Evolutionary conservation across 306 rosid species (phyloP).

Genomic region (Urtica urens): DNA sequence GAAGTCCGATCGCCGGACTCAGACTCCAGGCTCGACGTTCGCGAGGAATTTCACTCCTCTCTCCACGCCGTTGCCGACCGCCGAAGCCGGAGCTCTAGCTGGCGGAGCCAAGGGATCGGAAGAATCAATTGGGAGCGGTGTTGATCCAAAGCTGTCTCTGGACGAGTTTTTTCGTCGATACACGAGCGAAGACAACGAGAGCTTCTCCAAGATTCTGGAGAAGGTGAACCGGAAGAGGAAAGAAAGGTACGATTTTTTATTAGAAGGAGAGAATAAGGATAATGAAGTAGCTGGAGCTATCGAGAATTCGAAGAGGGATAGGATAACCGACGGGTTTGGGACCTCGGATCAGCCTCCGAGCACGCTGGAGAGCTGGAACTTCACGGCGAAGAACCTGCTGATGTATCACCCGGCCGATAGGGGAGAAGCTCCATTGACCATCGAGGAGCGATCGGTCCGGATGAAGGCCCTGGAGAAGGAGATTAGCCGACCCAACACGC

Average conservation of each 20-base stretch:
- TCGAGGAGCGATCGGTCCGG: constrained; percentile 60
- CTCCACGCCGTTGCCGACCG: constrained; percentile 40
- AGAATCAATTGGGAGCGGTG: constrained; percentile 16
- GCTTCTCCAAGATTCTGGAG: constrained; percentile 69
- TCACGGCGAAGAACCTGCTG: constrained; percentile 64
- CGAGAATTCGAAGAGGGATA: constrained; percentile 73
- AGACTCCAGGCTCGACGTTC: constrained; percentile 82
- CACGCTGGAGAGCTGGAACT: constrained; percentile 86
- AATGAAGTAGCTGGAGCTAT: constrained; percentile 36
- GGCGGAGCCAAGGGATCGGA: constrained; percentile 18
- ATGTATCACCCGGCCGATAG: constrained; percentile 93
- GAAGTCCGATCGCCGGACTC: constrained; percentile 34
- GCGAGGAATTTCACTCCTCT: constrained; percentile 60
- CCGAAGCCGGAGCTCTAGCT: constrained; percentile 17
- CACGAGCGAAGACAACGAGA: constrained; percentile 82
- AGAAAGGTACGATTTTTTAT: constrained; percentile 60
- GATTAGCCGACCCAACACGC: constrained; percentile 45
- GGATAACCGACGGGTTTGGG: constrained; percentile 91
- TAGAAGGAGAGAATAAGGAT: constrained; percentile 42
- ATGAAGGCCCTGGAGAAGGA: constrained; percentile 74
- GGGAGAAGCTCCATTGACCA: constrained; percentile 78
- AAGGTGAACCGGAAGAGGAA: constrained; percentile 97
- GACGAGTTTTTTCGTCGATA: constrained; percentile 74
- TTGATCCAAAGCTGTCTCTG: constrained; percentile 42
- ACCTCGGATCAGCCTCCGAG: constrained; percentile 83